Evolutionary conservation across 768 basidiomycete genomes (phyloP), one percentile per base, ranked within the genome.

Genomic region (Pleurotus tuoliensis): DNA sequence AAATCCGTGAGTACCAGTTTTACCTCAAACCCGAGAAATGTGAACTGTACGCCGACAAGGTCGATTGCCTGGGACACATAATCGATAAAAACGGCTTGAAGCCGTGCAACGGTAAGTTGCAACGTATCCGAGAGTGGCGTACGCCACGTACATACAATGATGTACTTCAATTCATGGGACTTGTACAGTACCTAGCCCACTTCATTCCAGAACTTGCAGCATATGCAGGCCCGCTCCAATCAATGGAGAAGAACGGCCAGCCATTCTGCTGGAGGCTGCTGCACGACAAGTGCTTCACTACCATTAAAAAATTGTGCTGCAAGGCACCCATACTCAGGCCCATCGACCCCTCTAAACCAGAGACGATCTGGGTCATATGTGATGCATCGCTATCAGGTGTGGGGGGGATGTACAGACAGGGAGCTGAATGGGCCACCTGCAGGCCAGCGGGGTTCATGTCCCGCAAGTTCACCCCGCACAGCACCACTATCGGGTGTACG

Each of bases 31-130:
- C 37, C 1, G 37, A 59, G 8, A 76, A 75, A 55, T 65, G 64
- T 13, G 61, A 71, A 5, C 38, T 71, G 1, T 69, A 65, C 52
- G 56, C 64, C 0, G 30, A 47, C 4, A 13, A 18, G 0, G 56
- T 74, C 55, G 63, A 71, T 20, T 70, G 66, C 39, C 64, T 75
- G 0, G 71, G 74, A 1, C 73, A 75, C 54, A 7, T 67, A 0
- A 68, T 75, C 8, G 67, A 73, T 55, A 61, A 70, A 13, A 11
- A 60, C 0, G 71, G 74, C 0, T 40, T 75, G 0, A 65, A 68
- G 37, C 62, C 67, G 0, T 66, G 72, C 43, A 9, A 58, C 0
- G 66, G 71, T 54, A 75, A 74, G 48, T 61, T 75, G 63, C 52
- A 20, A 3, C 37, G 43, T 1, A 62, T 74, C 3, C 18, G 60